These are phyloP conservation scores for Mycena citricolor DNA, from an alignment of 1,284 basidiomycete genomes.

Conservation along the genomic window DNA sequence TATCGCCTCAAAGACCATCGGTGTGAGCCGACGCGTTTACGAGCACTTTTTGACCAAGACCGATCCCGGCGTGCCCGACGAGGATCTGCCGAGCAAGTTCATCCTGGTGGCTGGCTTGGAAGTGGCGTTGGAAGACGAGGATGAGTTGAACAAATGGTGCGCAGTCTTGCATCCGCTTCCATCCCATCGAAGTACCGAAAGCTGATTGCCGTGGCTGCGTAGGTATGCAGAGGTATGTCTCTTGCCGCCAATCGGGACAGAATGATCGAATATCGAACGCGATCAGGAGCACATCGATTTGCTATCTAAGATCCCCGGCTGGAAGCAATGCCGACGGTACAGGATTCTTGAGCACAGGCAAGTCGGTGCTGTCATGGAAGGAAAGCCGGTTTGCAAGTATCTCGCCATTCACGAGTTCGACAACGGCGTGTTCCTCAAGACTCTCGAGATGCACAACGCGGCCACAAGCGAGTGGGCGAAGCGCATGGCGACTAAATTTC, in stretches of 20 bases:
- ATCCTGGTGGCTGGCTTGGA: constrained; percentile 32
- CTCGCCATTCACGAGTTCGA: constrained; percentile 34
- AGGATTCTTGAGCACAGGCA: constrained; percentile 28
- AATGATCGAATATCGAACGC: no score
- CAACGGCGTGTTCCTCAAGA: constrained; percentile 25
- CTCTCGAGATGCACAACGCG: constrained; percentile 26
- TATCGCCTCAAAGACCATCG: constrained; percentile 32
- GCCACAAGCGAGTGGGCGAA: constrained; percentile 1
- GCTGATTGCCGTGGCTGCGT: no score
- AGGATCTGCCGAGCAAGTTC: constrained; percentile 28
- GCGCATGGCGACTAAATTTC: no score
- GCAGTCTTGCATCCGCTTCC: no score
- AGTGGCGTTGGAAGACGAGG: constrained; percentile 34
- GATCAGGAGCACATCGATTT: constrained; percentile 36
- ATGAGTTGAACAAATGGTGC: constrained; percentile 36
- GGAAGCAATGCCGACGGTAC: constrained; percentile 33
- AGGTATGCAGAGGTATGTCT: no score
- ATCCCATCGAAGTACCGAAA: no score
- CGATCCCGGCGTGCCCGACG: constrained; percentile 27
- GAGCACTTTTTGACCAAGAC: constrained; percentile 28
- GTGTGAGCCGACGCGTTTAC: constrained; percentile 41
- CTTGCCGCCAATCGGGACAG: no score
- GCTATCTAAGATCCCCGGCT: constrained; percentile 34
- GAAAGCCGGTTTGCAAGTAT: constrained; percentile 27
- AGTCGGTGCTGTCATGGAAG: constrained; percentile 5